These are phyloP conservation scores for Punica granatum DNA, from an alignment of 345 rosid species.

Conservation along the genomic window DNA sequence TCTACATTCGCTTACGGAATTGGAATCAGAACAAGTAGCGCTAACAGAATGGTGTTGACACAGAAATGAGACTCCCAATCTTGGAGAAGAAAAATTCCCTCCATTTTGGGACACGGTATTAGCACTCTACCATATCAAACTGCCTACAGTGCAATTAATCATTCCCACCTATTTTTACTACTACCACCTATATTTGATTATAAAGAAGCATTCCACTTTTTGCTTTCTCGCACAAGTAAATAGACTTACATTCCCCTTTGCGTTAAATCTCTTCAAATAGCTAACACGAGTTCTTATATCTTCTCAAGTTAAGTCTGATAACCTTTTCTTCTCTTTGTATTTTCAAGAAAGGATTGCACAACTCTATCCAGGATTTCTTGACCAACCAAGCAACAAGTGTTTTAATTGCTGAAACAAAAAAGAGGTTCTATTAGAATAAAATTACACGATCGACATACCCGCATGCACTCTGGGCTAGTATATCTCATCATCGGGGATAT, in stretches of 20 bases:
- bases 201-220: not conserved
- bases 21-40: not conserved
- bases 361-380: not conserved
- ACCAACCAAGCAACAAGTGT: not conserved
- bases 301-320: not conserved
- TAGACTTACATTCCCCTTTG: not conserved
- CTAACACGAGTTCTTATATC: not conserved
- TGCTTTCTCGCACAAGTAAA: not conserved
- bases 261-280: not conserved
- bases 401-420: not conserved
- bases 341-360: not conserved
- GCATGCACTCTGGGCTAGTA: conserved; percentile 25
- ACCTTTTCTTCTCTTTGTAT: not conserved
- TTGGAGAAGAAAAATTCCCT: too few relatives aligned
- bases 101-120: not conserved
- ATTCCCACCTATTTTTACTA: not conserved
- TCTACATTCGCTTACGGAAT: not conserved
- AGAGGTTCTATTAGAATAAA: not conserved
- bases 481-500: conserved; percentile 90
- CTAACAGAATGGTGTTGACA: not conserved
- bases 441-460: conserved; percentile 23
- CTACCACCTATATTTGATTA: not conserved
- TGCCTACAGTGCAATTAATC: not conserved
- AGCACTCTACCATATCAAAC: not conserved
- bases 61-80: not conserved